Evolutionary conservation across 441 rosid genomes (phyloP).

Genomic region (Gossypium trilobum): DNA sequence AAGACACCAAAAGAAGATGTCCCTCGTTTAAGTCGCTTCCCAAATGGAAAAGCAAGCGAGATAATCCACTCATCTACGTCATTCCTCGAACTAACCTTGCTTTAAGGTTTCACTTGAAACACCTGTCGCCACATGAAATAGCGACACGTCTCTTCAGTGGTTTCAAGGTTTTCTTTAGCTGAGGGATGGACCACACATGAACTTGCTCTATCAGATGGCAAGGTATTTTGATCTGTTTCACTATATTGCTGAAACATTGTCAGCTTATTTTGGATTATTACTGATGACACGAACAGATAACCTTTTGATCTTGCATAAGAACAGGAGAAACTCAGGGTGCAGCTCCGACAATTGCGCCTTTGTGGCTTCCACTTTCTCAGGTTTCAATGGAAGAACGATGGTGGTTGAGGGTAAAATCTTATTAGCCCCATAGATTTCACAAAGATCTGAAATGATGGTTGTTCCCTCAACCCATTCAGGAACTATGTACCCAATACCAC

Average conservation of each 20-base stretch:
- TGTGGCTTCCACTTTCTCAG: slow-evolving; percentile 14
- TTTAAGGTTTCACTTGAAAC: neutral
- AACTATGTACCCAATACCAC: slow-evolving; percentile 17
- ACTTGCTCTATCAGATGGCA: neutral
- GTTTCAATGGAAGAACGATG: slow-evolving; percentile 11
- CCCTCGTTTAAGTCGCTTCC: neutral
- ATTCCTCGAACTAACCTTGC: neutral
- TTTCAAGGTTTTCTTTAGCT: neutral
- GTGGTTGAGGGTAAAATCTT: neutral
- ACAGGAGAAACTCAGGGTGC: slow-evolving; percentile 17
- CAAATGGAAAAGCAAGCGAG: neutral
- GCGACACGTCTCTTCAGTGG: neutral
- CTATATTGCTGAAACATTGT: neutral
- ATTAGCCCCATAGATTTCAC: neutral
- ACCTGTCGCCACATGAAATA: neutral
- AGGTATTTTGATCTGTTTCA: neutral
- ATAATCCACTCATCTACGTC: neutral
- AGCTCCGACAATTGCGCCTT: neutral
- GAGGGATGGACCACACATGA: neutral
- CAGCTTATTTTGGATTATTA: neutral
- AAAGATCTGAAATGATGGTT: neutral
- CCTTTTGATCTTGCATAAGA: slow-evolving; percentile 3
- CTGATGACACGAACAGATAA: neutral
- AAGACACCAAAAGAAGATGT: neutral
- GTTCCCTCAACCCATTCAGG: slow-evolving; percentile 9